Evolutionary conservation across 2,329 filamentous ascomycete genomes (phyloP), one percentile per base, ranked within the genome.

Genomic region (Eurotiales sp.): DNA sequence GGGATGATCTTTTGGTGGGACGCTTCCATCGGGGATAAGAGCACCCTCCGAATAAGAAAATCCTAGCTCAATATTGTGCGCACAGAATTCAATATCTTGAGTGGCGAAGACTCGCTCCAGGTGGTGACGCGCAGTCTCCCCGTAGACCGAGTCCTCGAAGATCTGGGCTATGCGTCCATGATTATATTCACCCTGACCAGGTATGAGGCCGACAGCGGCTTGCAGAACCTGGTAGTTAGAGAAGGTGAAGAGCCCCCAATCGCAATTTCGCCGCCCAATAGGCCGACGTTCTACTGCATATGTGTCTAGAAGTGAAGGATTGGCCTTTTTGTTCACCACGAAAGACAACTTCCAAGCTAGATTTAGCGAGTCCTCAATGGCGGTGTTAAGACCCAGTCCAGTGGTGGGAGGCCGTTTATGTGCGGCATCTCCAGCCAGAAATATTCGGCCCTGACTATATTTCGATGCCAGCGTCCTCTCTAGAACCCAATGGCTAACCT

Each of bases 321-420:
- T 41, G 6, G 54, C 55, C 19, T 50, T 30, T 8, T 44, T 43
- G 17, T 49, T 50, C 7, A 56, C 60, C 3, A 72, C 73, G 8
- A 68, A 60, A 0, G 72, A 71, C 3, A 80, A 64, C 56, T 79
- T 79, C 75, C 76, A 79, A n/a, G 70, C 72, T 0, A 80, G 64
- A 54, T 79, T 79, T 17, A 73, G 62, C 2, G 73, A 69, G 49
- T 79, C 76, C n/a, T 75, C 70, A 12, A 79, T 65, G 0, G 75
- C 75, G 0, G 73, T 73, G 56, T 80, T 79, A 70, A 80, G 75
- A 3, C 77, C 78, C 55, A 78, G 75, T 0, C 74, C 78, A 2
- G 76, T 77, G 0, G 72, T 72, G 0, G 76, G 55, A 8, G 55
- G 55, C 15, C 55, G 56, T 4, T 57, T 53, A 45, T 60, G 49